Evolutionary conservation across 768 basidiomycete species (phyloP), one percentile per base, ranked within the genome.

Genomic region (Mycena rosella): DNA sequence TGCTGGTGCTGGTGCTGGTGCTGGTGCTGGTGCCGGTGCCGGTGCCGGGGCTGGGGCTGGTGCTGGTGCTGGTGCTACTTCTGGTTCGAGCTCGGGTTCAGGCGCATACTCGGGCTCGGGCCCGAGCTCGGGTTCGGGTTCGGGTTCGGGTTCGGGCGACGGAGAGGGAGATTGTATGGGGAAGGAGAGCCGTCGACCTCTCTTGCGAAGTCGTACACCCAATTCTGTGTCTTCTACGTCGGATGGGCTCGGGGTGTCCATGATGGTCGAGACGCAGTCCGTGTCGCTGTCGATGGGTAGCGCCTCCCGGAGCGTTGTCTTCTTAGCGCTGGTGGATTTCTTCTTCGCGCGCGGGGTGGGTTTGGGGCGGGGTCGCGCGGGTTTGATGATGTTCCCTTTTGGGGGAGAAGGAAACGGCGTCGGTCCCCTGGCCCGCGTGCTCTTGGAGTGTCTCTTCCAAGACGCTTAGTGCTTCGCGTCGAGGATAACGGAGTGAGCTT

Each of bases 221-320:
- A n/a, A n/a, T 6, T 34, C 29, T 20, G 32, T 2, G 22, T 54
- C 32, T n/a, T 38, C 36, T 22, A 14, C 53, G 8, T 13, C 24
- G 32, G 53, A 38, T 3, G 5, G 9, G 5, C 3, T 2, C 24
- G 32, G 52, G 34, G n/a, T n/a, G 26, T 17, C 17, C 26, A 18
- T 5, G 11, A 17, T 8, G 49, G 26, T 20, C 29, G 15, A 22
- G 17, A 49, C 7, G 26, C 10, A 2, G 49, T 18, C 47, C 15
- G 47, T 51, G 49, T 51, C 49, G 27, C 22, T 18, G 49, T 51
- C 26, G 49, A 51, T 51, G 27, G 49, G 49, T 20, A 30, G 17
- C 9, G 49, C 27, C 2, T 51, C 49, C 49, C 29, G 3, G 10
- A 51, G 49, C 26, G 14, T 49, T 17, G 22, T 22, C 20, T 24